phyloP scores from a whole-genome alignment of 768 basidiomycete genomes.

The Clitopilus hobsonii region DNA sequence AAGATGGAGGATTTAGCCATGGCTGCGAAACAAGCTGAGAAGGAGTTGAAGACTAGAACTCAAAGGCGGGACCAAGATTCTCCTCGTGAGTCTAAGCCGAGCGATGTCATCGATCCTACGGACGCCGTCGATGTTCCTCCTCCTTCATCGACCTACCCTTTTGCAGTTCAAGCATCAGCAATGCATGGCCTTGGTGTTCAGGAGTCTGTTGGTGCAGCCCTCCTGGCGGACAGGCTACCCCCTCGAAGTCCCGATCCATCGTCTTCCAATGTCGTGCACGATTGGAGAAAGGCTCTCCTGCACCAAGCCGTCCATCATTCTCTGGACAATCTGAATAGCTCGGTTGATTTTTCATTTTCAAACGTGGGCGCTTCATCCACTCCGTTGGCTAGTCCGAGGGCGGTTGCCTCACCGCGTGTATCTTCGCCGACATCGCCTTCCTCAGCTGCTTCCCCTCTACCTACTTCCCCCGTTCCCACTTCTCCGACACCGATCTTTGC shows the following conservation, averaged over 20 bases:
- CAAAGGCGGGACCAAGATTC: constrained; percentile 41
- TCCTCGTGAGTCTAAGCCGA: constrained; percentile 34
- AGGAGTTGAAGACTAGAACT: constrained; percentile 58
- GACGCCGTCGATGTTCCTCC: constrained; percentile 78
- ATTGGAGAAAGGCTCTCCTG: constrained; percentile 74
- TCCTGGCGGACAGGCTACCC: constrained; percentile 72
- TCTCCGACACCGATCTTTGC: constrained; percentile 28
- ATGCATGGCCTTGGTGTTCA: constrained; percentile 67
- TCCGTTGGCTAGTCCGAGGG: constrained; percentile 21
- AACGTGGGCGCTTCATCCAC: constrained; percentile 31
- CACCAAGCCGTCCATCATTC: constrained; percentile 79
- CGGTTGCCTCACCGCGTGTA: constrained; percentile 7
- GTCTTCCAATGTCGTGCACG: constrained; percentile 51
- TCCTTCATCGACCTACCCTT: constrained; percentile 62
- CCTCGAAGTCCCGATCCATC: constrained; percentile 59
- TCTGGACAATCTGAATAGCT: constrained; percentile 42
- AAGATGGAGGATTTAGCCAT: constrained; percentile 65
- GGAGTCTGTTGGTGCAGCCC: constrained; percentile 70
- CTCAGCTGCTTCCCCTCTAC: background rate
- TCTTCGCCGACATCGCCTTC: constrained; percentile 3
- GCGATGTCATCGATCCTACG: constrained; percentile 75
- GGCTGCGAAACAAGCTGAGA: constrained; percentile 74
- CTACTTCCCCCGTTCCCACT: constrained; percentile 5
- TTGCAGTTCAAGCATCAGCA: constrained; percentile 73
- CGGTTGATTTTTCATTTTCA: constrained; percentile 43